Conservation (phyloP, 163 green algal genomes). For the Trebouxiophyceae sp. region DNA sequence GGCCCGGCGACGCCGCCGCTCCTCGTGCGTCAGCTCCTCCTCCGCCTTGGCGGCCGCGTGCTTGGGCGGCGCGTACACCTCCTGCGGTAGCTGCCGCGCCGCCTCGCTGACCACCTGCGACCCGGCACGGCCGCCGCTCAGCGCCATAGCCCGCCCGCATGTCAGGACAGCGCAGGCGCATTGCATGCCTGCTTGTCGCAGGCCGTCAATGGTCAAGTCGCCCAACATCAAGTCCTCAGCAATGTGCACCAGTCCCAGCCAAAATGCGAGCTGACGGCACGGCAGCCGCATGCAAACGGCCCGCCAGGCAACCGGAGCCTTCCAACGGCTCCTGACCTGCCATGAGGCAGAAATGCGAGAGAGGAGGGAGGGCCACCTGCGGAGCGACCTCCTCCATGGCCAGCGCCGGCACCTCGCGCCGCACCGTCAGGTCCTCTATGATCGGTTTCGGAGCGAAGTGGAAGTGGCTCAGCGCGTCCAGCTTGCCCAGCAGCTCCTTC, state of each 20-base stretch:
- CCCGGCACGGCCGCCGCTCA: too few relatives aligned
- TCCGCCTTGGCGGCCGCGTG: conserved; percentile 40
- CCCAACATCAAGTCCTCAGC: too few relatives aligned
- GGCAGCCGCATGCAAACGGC: neutral
- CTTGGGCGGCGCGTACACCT: conserved; percentile 50
- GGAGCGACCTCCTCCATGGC: conserved; percentile 87
- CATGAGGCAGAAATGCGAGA: neutral
- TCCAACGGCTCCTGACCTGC: too few relatives aligned
- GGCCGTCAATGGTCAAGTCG: neutral
- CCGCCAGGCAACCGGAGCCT: too few relatives aligned
- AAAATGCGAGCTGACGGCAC: neutral
- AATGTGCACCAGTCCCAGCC: too few relatives aligned
- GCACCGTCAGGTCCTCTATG: conserved; percentile 76
- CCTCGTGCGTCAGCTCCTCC: conserved; percentile 64
- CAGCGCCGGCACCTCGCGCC: conserved; percentile 71
- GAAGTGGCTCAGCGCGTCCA: conserved; percentile 87
- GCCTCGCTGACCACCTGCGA: conserved; percentile 52
- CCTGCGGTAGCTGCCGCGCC: conserved; percentile 50
- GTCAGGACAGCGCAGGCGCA: neutral
- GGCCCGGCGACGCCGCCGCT: conserved; percentile 53
- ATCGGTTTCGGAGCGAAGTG: conserved; percentile 75
- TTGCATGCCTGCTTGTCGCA: neutral
- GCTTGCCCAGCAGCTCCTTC: conserved; percentile 67
- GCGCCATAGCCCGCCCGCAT: neutral
- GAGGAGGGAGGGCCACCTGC: conserved; percentile 19